phyloP scores from a whole-genome alignment of 306 rosid genomes.

The Cotoneaster glaucophyllus region DNA sequence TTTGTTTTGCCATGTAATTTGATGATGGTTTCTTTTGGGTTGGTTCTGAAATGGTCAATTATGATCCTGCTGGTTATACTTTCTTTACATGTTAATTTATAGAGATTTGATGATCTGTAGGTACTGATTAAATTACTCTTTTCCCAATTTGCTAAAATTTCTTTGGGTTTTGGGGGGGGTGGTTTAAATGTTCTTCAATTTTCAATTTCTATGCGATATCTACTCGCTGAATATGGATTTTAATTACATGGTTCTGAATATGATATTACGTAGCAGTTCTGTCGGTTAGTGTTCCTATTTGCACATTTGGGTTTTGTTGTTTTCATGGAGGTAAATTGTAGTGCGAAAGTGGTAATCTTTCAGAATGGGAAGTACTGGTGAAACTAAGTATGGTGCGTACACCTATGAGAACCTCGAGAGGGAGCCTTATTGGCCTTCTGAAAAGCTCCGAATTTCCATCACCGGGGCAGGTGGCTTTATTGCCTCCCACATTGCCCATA shows the following conservation, averaged over 20 bases:
- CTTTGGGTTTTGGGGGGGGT: no score
- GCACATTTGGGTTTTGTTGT: background rate
- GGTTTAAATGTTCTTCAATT: no score
- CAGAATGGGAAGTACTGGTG: conserved; percentile 80
- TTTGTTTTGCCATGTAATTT: background rate
- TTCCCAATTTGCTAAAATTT: background rate
- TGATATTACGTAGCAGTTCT: background rate
- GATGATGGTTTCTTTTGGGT: background rate
- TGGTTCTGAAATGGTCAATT: background rate
- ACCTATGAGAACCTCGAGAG: conserved; percentile 80
- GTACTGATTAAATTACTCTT: background rate
- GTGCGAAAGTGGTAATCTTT: conserved; percentile 2
- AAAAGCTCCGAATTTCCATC: conserved; percentile 77
- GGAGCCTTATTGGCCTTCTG: conserved; percentile 87
- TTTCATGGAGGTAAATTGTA: background rate
- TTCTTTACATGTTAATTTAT: background rate
- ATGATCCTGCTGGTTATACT: background rate
- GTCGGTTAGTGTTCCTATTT: background rate
- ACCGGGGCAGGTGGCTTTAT: conserved; percentile 98
- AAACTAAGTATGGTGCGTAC: conserved; percentile 58
- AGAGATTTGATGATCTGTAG: background rate
- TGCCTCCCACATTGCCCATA: conserved; percentile 95
- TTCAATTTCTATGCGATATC: background rate
- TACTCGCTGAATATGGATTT: background rate
- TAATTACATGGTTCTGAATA: background rate